phyloP scores from a whole-genome alignment of 768 basidiomycete species.

The Mycena vitilis region DNA sequence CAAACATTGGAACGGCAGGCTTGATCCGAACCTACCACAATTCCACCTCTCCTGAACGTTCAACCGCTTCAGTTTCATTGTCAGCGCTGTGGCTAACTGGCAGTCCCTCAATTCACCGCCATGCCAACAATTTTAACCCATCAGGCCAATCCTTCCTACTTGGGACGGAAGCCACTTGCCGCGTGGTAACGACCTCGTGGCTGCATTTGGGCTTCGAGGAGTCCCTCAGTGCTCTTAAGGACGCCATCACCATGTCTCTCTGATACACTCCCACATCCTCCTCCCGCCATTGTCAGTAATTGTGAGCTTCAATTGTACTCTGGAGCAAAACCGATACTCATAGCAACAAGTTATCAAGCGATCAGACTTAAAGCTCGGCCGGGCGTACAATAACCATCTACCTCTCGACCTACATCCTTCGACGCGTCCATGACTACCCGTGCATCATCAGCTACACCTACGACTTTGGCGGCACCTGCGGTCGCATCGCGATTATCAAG shows the following conservation, averaged over 20 bases:
- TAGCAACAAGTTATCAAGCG: constrained; percentile 27
- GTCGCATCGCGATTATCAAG: constrained; percentile 4
- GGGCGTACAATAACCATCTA: background rate
- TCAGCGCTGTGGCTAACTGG: too few species aligned
- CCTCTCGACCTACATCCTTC: constrained; percentile 7
- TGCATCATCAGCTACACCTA: constrained; percentile 3
- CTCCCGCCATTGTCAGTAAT: background rate
- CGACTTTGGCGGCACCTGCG: background rate
- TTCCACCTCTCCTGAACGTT: background rate
- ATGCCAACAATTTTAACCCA: constrained; percentile 20
- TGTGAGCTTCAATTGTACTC: constrained; percentile 2
- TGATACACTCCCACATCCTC: background rate
- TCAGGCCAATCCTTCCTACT: background rate
- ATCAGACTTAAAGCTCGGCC: constrained; percentile 4
- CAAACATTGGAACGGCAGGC: too few species aligned
- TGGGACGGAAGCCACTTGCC: background rate
- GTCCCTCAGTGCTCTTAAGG: background rate
- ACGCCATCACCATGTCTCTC: background rate
- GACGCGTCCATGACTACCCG: constrained; percentile 27
- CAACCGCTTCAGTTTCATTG: background rate
- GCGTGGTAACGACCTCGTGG: constrained; percentile 18
- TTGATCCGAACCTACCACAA: too few species aligned
- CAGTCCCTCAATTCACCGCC: constrained; percentile 1
- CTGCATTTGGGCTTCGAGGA: background rate
- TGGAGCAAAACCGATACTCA: constrained; percentile 7